phyloP scores from a whole-genome alignment of 352 stramenopile genomes.

The Globisporangium nagaii region DNA sequence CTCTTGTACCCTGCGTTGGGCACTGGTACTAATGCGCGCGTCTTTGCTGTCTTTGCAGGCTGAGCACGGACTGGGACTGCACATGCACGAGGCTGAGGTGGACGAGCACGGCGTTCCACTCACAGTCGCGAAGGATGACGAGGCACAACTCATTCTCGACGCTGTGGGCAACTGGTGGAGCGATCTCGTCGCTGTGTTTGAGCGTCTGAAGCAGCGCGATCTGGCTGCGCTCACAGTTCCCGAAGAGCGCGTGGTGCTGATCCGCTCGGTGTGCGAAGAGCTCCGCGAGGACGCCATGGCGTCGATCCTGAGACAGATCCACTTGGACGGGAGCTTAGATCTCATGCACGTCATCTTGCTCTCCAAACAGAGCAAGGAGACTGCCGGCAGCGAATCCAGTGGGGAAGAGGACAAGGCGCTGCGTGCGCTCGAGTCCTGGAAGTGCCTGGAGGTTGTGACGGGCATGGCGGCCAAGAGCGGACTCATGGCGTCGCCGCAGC shows the following conservation, averaged over 20 bases:
- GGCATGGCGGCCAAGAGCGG: slow-evolving; percentile 22
- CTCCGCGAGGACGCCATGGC: slow-evolving; percentile 22
- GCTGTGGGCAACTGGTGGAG: slow-evolving; percentile 65
- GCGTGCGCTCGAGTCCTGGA: slow-evolving; percentile 56
- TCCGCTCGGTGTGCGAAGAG: slow-evolving; percentile 38
- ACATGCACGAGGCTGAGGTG: not conserved
- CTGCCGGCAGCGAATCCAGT: not conserved
- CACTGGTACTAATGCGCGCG: too few species aligned
- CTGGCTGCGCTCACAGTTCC: slow-evolving; percentile 10
- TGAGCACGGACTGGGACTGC: slow-evolving; percentile 6
- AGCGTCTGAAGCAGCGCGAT: slow-evolving; percentile 19
- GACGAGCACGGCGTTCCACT: not conserved
- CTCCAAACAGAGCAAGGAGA: not conserved
- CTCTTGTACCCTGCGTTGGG: too few species aligned
- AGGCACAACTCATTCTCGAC: slow-evolving; percentile 31
- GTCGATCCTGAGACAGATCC: slow-evolving; percentile 26
- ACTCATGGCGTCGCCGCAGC: slow-evolving; percentile 33
- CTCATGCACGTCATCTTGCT: not conserved
- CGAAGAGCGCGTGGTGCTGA: slow-evolving; percentile 32
- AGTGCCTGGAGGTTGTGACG: slow-evolving; percentile 54
- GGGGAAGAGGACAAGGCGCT: slow-evolving; percentile 28
- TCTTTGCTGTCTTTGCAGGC: not conserved
- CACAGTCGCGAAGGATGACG: slow-evolving; percentile 2
- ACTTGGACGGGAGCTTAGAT: slow-evolving; percentile 36
- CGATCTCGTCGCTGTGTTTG: slow-evolving; percentile 44